phyloP scores from a whole-genome alignment of 768 basidiomycete species.

The Hemileccinum impolitum region DNA sequence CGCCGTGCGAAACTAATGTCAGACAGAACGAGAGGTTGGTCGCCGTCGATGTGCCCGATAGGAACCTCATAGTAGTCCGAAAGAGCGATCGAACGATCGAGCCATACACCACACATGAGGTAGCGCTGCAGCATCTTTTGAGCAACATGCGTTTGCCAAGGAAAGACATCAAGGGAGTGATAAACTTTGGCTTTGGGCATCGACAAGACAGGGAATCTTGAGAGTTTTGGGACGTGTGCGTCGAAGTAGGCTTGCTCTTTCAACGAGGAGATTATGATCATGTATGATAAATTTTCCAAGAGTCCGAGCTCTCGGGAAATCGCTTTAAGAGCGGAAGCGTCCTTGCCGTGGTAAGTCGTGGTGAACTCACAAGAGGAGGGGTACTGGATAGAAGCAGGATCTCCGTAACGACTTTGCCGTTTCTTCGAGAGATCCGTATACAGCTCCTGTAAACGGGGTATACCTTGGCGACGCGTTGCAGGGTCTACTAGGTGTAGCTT shows the following conservation, averaged over 20 bases:
- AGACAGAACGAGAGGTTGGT: constrained; percentile 81
- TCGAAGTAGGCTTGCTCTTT: constrained; percentile 87
- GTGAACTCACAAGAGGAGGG: constrained; percentile 57
- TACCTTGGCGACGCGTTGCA: constrained; percentile 79
- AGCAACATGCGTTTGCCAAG: constrained; percentile 83
- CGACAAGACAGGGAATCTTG: constrained; percentile 83
- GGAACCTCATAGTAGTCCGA: constrained; percentile 93
- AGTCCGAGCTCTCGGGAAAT: constrained; percentile 84
- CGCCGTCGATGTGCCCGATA: constrained; percentile 87
- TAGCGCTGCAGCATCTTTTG: constrained; percentile 85
- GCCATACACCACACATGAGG: constrained; percentile 70
- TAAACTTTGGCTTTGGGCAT: constrained; percentile 76
- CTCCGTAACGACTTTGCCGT: constrained; percentile 39
- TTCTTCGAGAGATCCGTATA: constrained; percentile 65
- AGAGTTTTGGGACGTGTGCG: constrained; percentile 59
- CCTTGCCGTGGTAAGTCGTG: constrained; percentile 75
- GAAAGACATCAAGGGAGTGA: constrained; percentile 79
- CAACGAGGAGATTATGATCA: constrained; percentile 79
- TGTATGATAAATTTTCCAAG: constrained; percentile 68
- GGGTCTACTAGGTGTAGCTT: constrained; percentile 90
- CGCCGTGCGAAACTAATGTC: constrained; percentile 91
- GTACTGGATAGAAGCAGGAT: constrained; percentile 57
- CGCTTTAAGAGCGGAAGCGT: constrained; percentile 76
- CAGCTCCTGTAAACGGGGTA: constrained; percentile 69
- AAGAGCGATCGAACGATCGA: constrained; percentile 73